Percentiles rank a stretch among this genome's conserved stretches.
phyloP scores from a whole-genome alignment of 164 flowering plant genomes.

The Tetrastigma voinierianum region DNA sequence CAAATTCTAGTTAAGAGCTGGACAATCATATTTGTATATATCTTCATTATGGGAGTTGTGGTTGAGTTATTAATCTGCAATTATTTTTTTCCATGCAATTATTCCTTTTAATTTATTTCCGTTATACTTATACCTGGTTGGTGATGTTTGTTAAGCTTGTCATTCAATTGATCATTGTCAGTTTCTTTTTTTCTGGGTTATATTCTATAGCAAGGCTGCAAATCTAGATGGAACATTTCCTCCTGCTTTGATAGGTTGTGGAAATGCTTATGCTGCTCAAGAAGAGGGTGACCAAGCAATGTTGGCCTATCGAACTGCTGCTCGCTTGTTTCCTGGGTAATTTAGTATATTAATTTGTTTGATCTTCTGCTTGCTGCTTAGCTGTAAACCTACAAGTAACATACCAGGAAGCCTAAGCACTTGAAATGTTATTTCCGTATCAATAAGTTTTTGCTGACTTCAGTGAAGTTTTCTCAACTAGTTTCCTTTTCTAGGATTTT shows the following conservation, averaged over 20 bases:
- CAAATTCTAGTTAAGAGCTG: no score
- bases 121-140: no score
- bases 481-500: no score
- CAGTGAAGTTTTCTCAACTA: no score
- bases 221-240: constrained; percentile 81
- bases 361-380: not conserved
- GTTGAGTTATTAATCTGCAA: no score
- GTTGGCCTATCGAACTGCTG: constrained; percentile 92
- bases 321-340: constrained; percentile 98
- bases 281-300: constrained; percentile 99
- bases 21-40: no score
- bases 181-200: constrained; percentile 2
- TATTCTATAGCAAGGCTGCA: constrained; percentile 76
- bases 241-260: constrained; percentile 90
- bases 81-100: no score
- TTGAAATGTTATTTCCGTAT: no score
- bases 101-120: no score
- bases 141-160: not conserved
- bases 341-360: not conserved
- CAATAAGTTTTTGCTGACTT: no score
- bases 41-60: no score
- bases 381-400: not conserved
- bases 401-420: no score
- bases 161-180: not conserved
- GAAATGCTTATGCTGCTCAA: constrained; percentile 93